Percentiles rank a stretch among this genome's conserved stretches.
Evolutionary conservation across 108 stramenopile genomes (phyloP).

Genomic region (Skeletonema costatum): DNA sequence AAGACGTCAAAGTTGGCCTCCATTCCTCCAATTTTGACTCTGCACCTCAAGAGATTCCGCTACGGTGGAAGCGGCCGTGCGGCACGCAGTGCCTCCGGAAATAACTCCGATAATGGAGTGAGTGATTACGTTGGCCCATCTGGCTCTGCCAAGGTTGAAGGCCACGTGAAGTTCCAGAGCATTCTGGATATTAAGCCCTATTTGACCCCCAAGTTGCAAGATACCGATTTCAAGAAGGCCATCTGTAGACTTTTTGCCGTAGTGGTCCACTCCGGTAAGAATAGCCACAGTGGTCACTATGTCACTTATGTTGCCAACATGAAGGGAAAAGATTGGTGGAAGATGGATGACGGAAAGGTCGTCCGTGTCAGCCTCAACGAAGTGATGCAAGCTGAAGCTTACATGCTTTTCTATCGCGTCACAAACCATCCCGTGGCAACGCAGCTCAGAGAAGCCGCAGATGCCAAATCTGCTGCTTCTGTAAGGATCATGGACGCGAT

Average conservation of each 20-base stretch:
- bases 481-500: background rate
- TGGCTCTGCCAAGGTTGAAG: constrained; percentile 91
- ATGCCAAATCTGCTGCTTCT: constrained; percentile 12
- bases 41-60: constrained; percentile 88
- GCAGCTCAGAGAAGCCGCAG: constrained; percentile 37
- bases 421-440: constrained; percentile 79
- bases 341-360: constrained; percentile 88
- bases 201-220: constrained; percentile 65
- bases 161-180: constrained; percentile 71
- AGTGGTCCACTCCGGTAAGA: constrained; percentile 87
- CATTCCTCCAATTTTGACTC: constrained; percentile 85
- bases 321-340: constrained; percentile 89
- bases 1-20: constrained; percentile 83
- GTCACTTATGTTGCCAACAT: constrained; percentile 76
- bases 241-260: constrained; percentile 89
- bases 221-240: constrained; percentile 63
- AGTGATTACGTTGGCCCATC: constrained; percentile 60
- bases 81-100: constrained; percentile 9
- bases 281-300: constrained; percentile 87
- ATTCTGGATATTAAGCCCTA: constrained; percentile 81
- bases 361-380: constrained; percentile 54
- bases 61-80: constrained; percentile 66
- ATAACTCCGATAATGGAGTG: constrained; percentile 16
- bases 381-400: constrained; percentile 83
- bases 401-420: constrained; percentile 91